These are phyloP conservation scores for Geotrichum klebahnii DNA, from an alignment of 1,139 yeast species.

Conservation along the genomic window DNA sequence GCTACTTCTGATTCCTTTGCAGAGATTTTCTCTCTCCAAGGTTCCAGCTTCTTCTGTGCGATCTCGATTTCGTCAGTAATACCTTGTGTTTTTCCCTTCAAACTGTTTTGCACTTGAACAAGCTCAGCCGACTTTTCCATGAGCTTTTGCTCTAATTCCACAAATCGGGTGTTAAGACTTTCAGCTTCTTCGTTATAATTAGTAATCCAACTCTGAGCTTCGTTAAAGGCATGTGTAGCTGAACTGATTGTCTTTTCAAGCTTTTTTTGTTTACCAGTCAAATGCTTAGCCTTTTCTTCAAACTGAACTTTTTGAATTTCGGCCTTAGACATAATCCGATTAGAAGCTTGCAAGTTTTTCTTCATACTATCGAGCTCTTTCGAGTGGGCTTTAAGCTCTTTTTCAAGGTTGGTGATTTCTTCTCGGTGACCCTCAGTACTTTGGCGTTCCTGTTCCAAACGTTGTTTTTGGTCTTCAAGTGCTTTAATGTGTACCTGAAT, in stretches of 20 bases:
- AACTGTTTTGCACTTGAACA: slow-evolving; percentile 58
- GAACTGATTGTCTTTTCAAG: slow-evolving; percentile 48
- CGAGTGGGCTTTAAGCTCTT: slow-evolving; percentile 42
- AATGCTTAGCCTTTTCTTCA: slow-evolving; percentile 69
- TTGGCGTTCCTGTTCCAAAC: slow-evolving; percentile 47
- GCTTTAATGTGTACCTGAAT: slow-evolving; percentile 41
- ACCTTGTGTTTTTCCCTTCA: slow-evolving; percentile 69
- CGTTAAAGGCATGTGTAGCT: slow-evolving; percentile 41
- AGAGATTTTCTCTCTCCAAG: slow-evolving; percentile 73
- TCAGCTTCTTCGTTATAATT: slow-evolving; percentile 46
- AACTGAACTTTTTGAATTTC: slow-evolving; percentile 55
- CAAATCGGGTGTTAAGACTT: slow-evolving; percentile 39
- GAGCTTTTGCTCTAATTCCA: slow-evolving; percentile 46
- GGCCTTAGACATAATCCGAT: slow-evolving; percentile 32
- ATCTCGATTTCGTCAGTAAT: slow-evolving; percentile 60
- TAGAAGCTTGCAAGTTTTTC: slow-evolving; percentile 28
- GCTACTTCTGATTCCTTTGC: slow-evolving; percentile 63
- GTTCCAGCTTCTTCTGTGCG: slow-evolving; percentile 66
- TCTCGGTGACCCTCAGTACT: slow-evolving; percentile 45
- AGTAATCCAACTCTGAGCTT: slow-evolving; percentile 48
- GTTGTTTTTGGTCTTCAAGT: slow-evolving; percentile 45
- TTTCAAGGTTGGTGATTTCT: slow-evolving; percentile 40
- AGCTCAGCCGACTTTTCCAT: slow-evolving; percentile 53
- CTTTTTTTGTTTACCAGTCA: slow-evolving; percentile 58
- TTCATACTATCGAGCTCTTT: slow-evolving; percentile 31